Base-by-base conservation (phyloP, 208 protist species). In the Leishmania braziliensis region DNA sequence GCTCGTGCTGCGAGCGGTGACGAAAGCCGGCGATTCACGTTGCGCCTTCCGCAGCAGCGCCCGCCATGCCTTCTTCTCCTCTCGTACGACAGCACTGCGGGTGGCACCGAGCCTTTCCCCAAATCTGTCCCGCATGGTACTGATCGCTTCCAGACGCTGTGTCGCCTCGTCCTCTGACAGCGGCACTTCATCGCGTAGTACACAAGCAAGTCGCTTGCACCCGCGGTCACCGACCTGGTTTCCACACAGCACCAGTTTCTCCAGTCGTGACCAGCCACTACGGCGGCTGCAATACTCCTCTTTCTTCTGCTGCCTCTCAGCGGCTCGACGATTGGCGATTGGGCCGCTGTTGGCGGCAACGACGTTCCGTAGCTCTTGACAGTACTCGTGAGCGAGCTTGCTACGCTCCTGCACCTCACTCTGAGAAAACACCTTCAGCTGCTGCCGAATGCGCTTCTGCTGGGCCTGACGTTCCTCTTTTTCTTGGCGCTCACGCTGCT, bases 251-350 rank as follows among this genome's bases (percentile, higher is more conserved):
- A 85, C 51, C n/a, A 97, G 74, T 43, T 80, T 78, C 70, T 93
- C 83, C 39, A 97, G 58, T 56, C 84, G 93, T 29, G 92, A 95
- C 95, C 95, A 97, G 10, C 95, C 95, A 75, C 91, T 95, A 23
- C 91, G 90, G 18, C 91, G 88, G 46, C 84, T 73, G 78, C 92
- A 95, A 74, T 90, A 92, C 60, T 81, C 82, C 62, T 91, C 90
- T 39, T 90, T 89, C n/a, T 48, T 74, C 26, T 84, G 54, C 51
- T 88, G 87, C 70, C 89, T 85, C 79, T 96, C 93, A 51, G 53
- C 46, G 48, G 69, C 18, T 33, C 66, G 65, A n/a, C 70, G n/a
- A 39, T 63, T 54, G 39, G 60, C 76, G 20, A 84, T 80, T 0
- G 48, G 1, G 12, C 0, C 60, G 58, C 60, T 80, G 76, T 51